Evolutionary conservation across 139 green algal species (phyloP), one percentile per base, ranked within the genome.

Genomic region (Haematococcus lacustris): DNA sequence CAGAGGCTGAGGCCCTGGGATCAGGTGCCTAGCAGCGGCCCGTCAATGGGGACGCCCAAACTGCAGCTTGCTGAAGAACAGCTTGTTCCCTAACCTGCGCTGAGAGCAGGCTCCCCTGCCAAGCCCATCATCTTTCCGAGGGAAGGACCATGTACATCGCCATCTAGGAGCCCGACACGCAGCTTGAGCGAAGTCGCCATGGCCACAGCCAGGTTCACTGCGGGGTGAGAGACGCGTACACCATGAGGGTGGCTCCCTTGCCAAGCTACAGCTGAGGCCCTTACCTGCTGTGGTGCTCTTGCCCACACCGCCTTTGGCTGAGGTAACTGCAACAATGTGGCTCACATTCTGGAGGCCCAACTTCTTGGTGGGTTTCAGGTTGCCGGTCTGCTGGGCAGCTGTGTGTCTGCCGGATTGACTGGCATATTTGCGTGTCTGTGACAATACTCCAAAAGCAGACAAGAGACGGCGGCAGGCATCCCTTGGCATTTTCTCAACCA

Each of bases 251-350:
- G 68, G 26, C 34, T 23, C 32, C 21, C 68, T 66, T 33, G n/a
- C n/a, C n/a, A n/a, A 53, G 43, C 43, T 28, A 17, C 43, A 53
- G 43, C 43, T 28, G 43, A 9, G 17, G 17, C 9, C 37, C 73
- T 60, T 61, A 91, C 88, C 91, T 79, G 89, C 85, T 17, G 89
- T 94, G 1, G 93, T 97, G 21, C 86, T 94, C 53, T 98, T 98
- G 30, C 93, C 93, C 1, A 98, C 93, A 17, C 93, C 93, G n/a
- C 93, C 93, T 59, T 98, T 98, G 28, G 90, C 91, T 0, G 87
- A 96, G 0, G 93, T 88, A 9, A 98, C 87, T 6, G 91, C 91
- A 7, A 98, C 76, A 9, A 97, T 88, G 74, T 93, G 81, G 30
- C 88, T 34, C 21, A 98, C 88, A 3, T 88, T 30, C 6, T 63